Evolutionary conservation across 257 asterid species (phyloP), one percentile per base, ranked within the genome.

Genomic region (Henckelia pumila): DNA sequence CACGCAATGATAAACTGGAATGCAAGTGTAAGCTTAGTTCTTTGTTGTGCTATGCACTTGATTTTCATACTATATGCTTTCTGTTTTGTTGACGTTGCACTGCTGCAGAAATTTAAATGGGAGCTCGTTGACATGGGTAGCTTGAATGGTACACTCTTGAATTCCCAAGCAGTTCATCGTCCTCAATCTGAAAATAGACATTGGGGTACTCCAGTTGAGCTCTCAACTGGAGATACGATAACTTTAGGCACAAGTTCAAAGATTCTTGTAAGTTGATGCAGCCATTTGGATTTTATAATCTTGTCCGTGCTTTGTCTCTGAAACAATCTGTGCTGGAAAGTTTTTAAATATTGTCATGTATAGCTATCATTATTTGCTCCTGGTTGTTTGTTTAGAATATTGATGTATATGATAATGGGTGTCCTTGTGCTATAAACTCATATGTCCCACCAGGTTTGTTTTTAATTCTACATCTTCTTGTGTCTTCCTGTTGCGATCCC

Each of bases 41-140:
- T 66, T 70, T 56, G 62, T 52, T 77, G 50, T 74, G 66, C 63
- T 47, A 28, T 61, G 20, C 66, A 72, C 63, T 64, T 5, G 63
- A 67, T 61, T 56, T 50, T 29, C 25, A 65, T 71, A 65, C 35
- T 19, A 28, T 75, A 50, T 70, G 69, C 60, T 70, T 66, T 70
- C 69, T 66, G 75, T 69, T 69, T 56, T 78, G 56, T 66, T 75
- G 61, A 69, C 70, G 72, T 69, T 30, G 8, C 66, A 13, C 69
- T 71, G 56, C 76, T 78, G 72, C 80, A 93, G 99, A 90, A 84
- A 75, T 75, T 79, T 68, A 90, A 82, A 75, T 93, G 99, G 99
- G 99, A 93, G 85, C 92, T 93, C 71, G 83, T 90, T 71, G 99
- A 93, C 83, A 83, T 93, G 97, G 99, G 99, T 64, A 93, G 99